Conservation (phyloP, 2,329 filamentous ascomycete species). For the Zopfia rhizophila region DNA sequence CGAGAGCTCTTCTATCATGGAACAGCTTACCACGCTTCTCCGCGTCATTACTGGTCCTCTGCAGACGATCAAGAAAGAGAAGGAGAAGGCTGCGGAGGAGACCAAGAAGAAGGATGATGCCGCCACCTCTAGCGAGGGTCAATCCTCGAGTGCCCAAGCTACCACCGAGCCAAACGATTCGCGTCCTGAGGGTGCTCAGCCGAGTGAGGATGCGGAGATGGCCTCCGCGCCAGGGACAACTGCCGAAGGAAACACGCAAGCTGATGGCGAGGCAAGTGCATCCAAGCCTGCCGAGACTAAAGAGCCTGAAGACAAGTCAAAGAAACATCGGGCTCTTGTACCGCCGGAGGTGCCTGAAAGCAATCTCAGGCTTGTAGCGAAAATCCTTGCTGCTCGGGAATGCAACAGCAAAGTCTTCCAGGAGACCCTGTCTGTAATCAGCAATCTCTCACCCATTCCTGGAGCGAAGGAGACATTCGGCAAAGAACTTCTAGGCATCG, state of each 20-base stretch:
- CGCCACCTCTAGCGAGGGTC: slow-evolving; percentile 27
- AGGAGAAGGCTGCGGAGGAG: slow-evolving; percentile 69
- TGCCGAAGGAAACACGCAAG: slow-evolving; percentile 40
- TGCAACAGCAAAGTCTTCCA: slow-evolving; percentile 98
- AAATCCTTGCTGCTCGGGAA: slow-evolving; percentile 94
- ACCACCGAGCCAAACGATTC: slow-evolving; percentile 22
- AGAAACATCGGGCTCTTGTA: slow-evolving; percentile 72
- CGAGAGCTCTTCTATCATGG: slow-evolving; percentile 97
- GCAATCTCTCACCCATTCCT: slow-evolving; percentile 93
- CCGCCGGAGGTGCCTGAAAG: slow-evolving; percentile 87
- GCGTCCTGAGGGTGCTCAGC: slow-evolving; percentile 10
- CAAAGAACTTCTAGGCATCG: slow-evolving; percentile 89
- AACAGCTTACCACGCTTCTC: slow-evolving; percentile 85
- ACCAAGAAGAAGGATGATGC: slow-evolving; percentile 53
- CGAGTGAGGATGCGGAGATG: slow-evolving; percentile 47
- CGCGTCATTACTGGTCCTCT: slow-evolving; percentile 90
- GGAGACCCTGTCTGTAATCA: slow-evolving; percentile 97
- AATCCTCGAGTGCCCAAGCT: slow-evolving; percentile 31
- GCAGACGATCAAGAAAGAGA: slow-evolving; percentile 84
- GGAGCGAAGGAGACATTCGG: slow-evolving; percentile 91
- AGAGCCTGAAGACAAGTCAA: slow-evolving; percentile 65
- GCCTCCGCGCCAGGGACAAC: slow-evolving; percentile 42
- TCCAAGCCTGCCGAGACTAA: slow-evolving; percentile 50
- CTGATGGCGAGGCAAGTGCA: slow-evolving; percentile 31
- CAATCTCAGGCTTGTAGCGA: slow-evolving; percentile 93